phyloP scores from a whole-genome alignment of 768 basidiomycete species.

The Amanita exitialis region DNA sequence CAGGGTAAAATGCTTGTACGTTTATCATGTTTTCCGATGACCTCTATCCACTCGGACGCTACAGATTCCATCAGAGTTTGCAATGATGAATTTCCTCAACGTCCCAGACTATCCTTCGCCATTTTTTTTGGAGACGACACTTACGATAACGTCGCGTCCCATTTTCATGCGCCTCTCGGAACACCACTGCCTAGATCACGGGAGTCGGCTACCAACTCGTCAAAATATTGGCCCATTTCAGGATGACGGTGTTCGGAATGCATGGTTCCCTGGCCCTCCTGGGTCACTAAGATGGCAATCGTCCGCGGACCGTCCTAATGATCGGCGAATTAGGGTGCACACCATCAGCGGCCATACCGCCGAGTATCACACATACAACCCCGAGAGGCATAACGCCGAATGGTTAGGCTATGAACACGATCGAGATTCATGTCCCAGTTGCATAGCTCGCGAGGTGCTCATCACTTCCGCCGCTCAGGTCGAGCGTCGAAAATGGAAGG shows the following conservation, averaged over 20 bases:
- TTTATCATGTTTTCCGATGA: neutral
- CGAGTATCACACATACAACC: neutral
- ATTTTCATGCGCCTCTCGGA: constrained; percentile 53
- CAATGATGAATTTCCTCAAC: constrained; percentile 2
- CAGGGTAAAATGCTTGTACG: constrained; percentile 54
- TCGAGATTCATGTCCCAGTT: neutral
- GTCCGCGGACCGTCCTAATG: neutral
- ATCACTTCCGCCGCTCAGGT: neutral
- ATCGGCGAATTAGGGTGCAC: neutral
- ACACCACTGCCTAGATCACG: constrained; percentile 21
- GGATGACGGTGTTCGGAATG: constrained; percentile 25
- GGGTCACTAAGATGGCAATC: constrained; percentile 10
- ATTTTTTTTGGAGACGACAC: constrained; percentile 21
- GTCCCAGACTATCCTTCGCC: constrained; percentile 13
- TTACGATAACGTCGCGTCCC: constrained; percentile 33
- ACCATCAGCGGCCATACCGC: neutral
- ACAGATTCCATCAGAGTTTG: constrained; percentile 3
- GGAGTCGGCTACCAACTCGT: constrained; percentile 16
- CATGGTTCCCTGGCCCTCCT: constrained; percentile 26
- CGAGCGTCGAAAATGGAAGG: constrained; percentile 1
- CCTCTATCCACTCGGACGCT: neutral
- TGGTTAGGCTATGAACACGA: constrained; percentile 8
- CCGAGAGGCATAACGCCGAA: neutral
- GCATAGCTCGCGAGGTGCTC: neutral
- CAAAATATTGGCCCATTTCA: neutral